Percentiles rank a stretch among this genome's conserved stretches.
phyloP scores from a whole-genome alignment of 2,329 filamentous ascomycete species.

The Didymellaceae sp. region DNA sequence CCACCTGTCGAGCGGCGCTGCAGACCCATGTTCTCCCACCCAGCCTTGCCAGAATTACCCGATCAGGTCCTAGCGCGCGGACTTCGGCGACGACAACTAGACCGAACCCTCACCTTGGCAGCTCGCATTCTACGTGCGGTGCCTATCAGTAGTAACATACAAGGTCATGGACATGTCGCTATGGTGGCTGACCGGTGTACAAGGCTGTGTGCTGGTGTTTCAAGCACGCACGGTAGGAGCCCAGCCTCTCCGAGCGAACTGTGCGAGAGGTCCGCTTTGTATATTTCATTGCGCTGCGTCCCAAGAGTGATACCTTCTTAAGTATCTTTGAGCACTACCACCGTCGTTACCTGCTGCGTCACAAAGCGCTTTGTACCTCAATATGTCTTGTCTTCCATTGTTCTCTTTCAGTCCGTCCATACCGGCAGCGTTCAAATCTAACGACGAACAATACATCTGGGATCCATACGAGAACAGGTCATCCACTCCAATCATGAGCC shows the following conservation, averaged over 20 bases:
- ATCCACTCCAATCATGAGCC: not conserved
- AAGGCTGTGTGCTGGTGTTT: conserved; percentile 9
- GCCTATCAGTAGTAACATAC: not conserved
- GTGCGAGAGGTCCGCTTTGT: not conserved
- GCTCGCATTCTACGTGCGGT: not conserved
- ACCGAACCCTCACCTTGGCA: not conserved
- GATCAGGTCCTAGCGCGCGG: conserved; percentile 9
- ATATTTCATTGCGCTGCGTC: not conserved
- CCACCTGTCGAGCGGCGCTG: not conserved
- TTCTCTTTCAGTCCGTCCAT: conserved; percentile 4
- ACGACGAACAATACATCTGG: not conserved
- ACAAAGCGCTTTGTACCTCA: not conserved
- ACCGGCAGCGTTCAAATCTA: not conserved
- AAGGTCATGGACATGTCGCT: not conserved
- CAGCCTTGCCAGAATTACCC: not conserved
- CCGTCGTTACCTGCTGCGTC: not conserved
- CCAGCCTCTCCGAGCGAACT: not conserved
- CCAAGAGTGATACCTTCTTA: not conserved
- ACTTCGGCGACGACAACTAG: not conserved
- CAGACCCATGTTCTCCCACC: conserved; percentile 1
- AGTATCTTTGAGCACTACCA: not conserved
- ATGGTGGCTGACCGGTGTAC: not conserved
- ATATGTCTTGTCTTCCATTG: conserved; percentile 14
- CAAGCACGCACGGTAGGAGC: not conserved
- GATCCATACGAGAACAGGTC: not conserved